Evolutionary conservation across 768 basidiomycete genomes (phyloP).

Genomic region (Tricholoma sp.): DNA sequence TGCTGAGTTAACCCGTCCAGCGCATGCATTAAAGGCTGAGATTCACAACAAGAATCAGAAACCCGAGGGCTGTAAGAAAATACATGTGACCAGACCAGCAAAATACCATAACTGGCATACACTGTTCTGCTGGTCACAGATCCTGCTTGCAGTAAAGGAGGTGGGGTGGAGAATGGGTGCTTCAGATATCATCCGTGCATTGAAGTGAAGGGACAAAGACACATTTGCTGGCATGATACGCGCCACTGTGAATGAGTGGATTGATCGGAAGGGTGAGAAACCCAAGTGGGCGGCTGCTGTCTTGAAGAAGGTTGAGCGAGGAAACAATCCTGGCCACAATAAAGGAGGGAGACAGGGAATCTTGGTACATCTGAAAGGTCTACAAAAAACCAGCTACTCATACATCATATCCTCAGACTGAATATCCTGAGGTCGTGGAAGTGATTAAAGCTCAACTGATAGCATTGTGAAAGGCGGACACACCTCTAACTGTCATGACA

Average conservation of each 20-base stretch:
- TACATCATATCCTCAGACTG: no score
- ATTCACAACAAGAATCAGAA: no score
- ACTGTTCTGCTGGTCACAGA: neutral
- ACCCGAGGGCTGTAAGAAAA: no score
- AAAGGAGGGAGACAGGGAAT: conserved; percentile 17
- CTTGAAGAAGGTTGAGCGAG: conserved; percentile 6
- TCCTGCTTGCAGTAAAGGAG: neutral
- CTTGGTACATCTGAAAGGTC: conserved; percentile 15
- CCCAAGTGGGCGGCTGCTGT: conserved; percentile 16
- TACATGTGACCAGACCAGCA: no score
- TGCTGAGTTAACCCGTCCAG: no score
- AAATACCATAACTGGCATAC: neutral
- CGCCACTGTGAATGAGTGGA: conserved; percentile 18
- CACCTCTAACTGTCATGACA: conserved; percentile 20
- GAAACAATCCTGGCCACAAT: conserved; percentile 5
- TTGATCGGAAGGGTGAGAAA: conserved; percentile 13
- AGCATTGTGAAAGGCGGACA: no score
- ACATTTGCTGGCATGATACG: conserved; percentile 14
- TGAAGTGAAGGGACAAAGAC: neutral
- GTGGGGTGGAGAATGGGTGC: neutral
- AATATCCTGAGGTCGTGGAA: no score
- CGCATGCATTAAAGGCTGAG: no score
- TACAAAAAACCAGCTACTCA: no score
- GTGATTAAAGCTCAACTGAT: no score
- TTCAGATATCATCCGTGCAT: neutral